Base-by-base conservation (phyloP, 345 rosid species). In the Noccaea caerulescens region DNA sequence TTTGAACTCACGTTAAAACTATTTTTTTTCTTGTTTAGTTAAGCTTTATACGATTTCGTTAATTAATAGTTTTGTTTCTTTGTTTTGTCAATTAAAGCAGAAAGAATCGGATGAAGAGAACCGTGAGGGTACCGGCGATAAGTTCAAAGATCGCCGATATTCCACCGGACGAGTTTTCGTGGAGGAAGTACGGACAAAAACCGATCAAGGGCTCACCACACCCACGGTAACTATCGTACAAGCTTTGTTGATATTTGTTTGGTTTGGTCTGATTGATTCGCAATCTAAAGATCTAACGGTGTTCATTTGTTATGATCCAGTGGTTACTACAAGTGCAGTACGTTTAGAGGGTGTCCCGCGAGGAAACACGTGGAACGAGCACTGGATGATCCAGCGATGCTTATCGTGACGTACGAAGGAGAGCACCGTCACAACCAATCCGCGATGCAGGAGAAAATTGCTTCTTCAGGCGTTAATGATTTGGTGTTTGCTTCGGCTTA, bases 181-280 rank as follows among this genome's bases (percentile, higher is more conserved):
- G 98, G 98, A 91, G 98, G 51, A 93, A 93, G 76, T 93, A 93
- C 70, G 99, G 99, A 10, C 97, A 93, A 52, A 93, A 93, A 80
- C 99, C 97, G 49, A 91, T 93, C 77, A 93, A 91, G 62, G 99
- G 99, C 8, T 91, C 99, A 1, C 97, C 99, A 1, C 87, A 84
- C 73, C 97, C 99, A 77, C 81, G 98, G 98, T 88, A 84, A 85
- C 59, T 63, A 65, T 8, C 25, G 8, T 52, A 56, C 12, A 10
- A 47, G n/a, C 3, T 9, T 41, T 69, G 49, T 74, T 72, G 67
- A 30, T 69, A 2, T 32, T 10, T 27, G 3, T 1, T 11, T 36
- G n/a, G 36, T n/a, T 16, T 20, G 5, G 0, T 7, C 23, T 43
- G 8, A 43, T 4, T 18, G 30, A 27, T 27, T 10, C 2, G 2